Evolutionary conservation across 2,329 filamentous ascomycete genomes (phyloP).

Genomic region (Colletotrichum sp.): DNA sequence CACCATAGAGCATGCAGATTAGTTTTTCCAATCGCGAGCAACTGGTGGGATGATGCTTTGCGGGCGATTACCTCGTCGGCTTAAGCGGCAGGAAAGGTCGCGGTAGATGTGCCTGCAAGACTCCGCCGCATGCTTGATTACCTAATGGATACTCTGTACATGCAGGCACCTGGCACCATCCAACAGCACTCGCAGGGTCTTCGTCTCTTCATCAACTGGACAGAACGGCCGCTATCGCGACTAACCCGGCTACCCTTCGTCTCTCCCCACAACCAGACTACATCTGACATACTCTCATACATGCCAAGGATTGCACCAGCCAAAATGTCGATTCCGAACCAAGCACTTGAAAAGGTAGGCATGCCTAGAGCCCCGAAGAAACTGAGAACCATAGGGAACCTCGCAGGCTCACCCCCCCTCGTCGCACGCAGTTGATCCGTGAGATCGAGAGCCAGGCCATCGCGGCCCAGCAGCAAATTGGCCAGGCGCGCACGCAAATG

Average conservation of each 20-base stretch:
- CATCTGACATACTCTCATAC: not conserved
- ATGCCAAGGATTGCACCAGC: not conserved
- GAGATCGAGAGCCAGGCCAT: constrained; percentile 93
- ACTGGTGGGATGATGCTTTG: not conserved
- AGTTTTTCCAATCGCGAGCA: not conserved
- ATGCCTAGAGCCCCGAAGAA: not conserved
- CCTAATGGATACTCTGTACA: not conserved
- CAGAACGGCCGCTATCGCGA: not conserved
- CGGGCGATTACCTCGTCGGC: not conserved
- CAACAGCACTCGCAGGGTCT: not conserved
- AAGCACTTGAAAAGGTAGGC: constrained; percentile 87
- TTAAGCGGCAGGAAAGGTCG: not conserved
- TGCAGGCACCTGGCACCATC: not conserved
- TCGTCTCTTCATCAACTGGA: not conserved
- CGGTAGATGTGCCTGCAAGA: not conserved
- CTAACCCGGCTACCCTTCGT: not conserved
- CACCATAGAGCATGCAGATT: not conserved
- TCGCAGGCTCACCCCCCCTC: constrained; percentile 5
- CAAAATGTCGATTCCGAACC: constrained; percentile 90
- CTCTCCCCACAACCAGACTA: not conserved
- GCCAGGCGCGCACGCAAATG: constrained; percentile 84
- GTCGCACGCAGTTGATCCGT: constrained; percentile 72
- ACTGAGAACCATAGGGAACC: not conserved
- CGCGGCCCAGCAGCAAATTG: constrained; percentile 90
- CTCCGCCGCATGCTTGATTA: not conserved